phyloP scores from a whole-genome alignment of 306 rosid genomes.

The Vigna radiata region DNA sequence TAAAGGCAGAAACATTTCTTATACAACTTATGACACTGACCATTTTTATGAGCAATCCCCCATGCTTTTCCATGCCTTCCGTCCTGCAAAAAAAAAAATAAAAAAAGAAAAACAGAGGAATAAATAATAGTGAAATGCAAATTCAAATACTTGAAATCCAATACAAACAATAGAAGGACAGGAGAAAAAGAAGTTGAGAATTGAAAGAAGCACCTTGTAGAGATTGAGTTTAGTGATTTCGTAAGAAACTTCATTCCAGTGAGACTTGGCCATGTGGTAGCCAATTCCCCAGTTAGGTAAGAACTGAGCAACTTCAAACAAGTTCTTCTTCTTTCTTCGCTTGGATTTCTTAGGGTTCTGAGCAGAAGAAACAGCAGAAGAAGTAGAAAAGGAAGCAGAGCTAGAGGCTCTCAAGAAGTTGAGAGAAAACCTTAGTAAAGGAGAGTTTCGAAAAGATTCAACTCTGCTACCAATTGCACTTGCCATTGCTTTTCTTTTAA shows the following conservation, averaged over 20 bases:
- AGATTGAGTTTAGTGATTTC: slow-evolving; percentile 92
- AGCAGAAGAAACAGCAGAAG: slow-evolving; percentile 38
- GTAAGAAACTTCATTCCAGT: slow-evolving; percentile 85
- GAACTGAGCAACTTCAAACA: slow-evolving; percentile 90
- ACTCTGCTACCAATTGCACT: slow-evolving; percentile 55
- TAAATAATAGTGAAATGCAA: not conserved
- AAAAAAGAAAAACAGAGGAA: not conserved
- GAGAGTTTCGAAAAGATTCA: slow-evolving; percentile 45
- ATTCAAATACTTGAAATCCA: not conserved
- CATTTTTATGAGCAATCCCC: slow-evolving; percentile 89
- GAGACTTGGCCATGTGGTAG: slow-evolving; percentile 87
- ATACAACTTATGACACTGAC: slow-evolving; percentile 47
- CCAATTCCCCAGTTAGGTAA: slow-evolving; percentile 95
- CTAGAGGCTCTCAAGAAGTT: slow-evolving; percentile 63
- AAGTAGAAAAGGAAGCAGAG: slow-evolving; percentile 50
- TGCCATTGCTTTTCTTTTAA: slow-evolving; percentile 54
- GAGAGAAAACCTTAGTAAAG: slow-evolving; percentile 53
- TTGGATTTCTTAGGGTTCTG: slow-evolving; percentile 63
- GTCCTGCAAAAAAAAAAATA: slow-evolving; percentile 55
- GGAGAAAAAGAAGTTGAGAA: not conserved
- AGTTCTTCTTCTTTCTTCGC: slow-evolving; percentile 87
- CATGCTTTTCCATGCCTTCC: slow-evolving; percentile 97
- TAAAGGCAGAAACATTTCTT: not conserved
- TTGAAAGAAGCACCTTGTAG: slow-evolving; percentile 66
- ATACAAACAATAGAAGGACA: not conserved